Evolutionary conservation across 2,329 filamentous ascomycete species (phyloP).

Genomic region (Sclerotinia subarctica): DNA sequence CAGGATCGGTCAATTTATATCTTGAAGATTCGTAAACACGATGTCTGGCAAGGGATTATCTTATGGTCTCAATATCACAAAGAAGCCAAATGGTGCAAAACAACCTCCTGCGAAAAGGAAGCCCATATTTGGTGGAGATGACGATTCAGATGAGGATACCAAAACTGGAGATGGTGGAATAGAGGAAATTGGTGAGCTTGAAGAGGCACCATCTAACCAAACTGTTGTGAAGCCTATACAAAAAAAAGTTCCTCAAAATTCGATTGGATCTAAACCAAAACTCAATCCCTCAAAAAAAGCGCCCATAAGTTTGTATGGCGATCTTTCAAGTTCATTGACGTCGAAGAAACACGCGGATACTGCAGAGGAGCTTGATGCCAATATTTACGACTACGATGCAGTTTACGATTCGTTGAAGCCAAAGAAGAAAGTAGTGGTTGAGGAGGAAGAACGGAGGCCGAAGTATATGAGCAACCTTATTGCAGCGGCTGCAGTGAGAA

Average conservation of each 20-base stretch:
- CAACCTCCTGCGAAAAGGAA: conserved; percentile 50
- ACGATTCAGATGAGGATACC: conserved; percentile 54
- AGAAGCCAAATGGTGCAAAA: conserved; percentile 51
- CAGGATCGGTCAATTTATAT: not conserved
- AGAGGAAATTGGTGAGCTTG: conserved; percentile 60
- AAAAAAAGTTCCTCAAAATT: conserved; percentile 38
- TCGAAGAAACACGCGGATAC: conserved; percentile 62
- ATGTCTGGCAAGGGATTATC: conserved; percentile 44
- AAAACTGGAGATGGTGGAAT: conserved; percentile 41
- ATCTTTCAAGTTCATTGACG: conserved; percentile 63
- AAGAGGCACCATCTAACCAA: conserved; percentile 45
- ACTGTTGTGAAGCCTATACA: conserved; percentile 36
- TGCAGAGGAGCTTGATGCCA: conserved; percentile 65
- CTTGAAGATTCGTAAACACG: conserved; percentile 11
- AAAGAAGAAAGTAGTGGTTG: conserved; percentile 53
- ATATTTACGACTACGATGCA: conserved; percentile 81
- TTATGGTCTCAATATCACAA: conserved; percentile 58
- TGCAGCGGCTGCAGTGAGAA: conserved; percentile 70
- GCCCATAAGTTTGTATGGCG: conserved; percentile 52
- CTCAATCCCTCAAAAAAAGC: conserved; percentile 31
- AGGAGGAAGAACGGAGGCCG: conserved; percentile 60
- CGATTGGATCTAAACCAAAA: conserved; percentile 34
- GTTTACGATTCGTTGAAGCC: conserved; percentile 76
- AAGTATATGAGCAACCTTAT: conserved; percentile 77
- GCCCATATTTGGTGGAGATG: conserved; percentile 57